Base-by-base conservation (phyloP, 495 filamentous ascomycete genomes). In the Neurospora cerealis region DNA sequence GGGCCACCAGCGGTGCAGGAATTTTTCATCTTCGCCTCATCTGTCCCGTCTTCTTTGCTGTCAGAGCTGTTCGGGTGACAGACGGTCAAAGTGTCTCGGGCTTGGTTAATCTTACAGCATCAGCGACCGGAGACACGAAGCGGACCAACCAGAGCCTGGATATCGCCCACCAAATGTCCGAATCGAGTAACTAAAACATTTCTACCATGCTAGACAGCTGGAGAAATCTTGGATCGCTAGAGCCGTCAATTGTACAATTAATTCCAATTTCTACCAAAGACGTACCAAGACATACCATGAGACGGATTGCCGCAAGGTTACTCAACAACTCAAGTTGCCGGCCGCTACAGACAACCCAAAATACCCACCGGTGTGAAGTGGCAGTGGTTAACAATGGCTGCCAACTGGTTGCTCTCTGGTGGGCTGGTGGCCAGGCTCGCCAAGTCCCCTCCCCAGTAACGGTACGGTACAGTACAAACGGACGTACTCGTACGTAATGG, bases 401-500 rank as follows among this genome's bases (percentile, higher is more conserved):
- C 46, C 46, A 48, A 44, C 0, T 48, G 44, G 44, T 11, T 48
- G 9, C 19, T 48, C 44, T 24, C 44, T 48, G 46, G n/a, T 54
- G 46, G 46, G 9, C 3, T 24, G n/a, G 48, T 28, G 44, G 44
- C 44, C 44, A 48, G 44, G 44, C n/a, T 48, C 44, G 44, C 44
- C 44, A 42, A 42, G 41, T 19, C 6, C 41, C 38, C 38, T 13
- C 38, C 10, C 38, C 10, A 13, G 38, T 4, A 39, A 39, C 38
- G 38, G n/a, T 48, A 46, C 42, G 17, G 71, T 32, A 42, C 41
- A 9, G 2, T 44, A 44, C 21, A 42, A 69, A 74, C 73, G 44
- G 73, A 41, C 70, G 36, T 34, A 54, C 10, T 54, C 46, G 66
- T 80, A 81, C 80, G 80, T 81, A 80, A 80, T 80, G 74, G 75